Percentiles rank a stretch among this genome's conserved stretches.
Evolutionary conservation across 1,139 yeast genomes (phyloP).

Genomic region (Lodderomyces orthopsilosis): DNA sequence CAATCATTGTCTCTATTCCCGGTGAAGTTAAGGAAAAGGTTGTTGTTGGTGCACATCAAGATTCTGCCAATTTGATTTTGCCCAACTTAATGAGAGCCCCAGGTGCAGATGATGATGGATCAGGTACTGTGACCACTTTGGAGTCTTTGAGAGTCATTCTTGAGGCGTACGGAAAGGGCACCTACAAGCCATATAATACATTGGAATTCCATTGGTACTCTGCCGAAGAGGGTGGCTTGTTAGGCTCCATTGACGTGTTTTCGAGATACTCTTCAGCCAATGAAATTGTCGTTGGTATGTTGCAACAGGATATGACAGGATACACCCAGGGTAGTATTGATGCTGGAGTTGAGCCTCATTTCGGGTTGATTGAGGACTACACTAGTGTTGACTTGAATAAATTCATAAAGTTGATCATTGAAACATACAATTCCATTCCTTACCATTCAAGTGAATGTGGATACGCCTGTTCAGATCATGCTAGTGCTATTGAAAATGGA

Average conservation of each 20-base stretch:
- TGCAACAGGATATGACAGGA: conserved; percentile 97
- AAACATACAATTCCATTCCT: conserved; percentile 62
- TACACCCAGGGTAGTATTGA: conserved; percentile 57
- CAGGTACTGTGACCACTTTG: conserved; percentile 77
- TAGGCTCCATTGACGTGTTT: conserved; percentile 84
- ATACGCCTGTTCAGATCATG: conserved; percentile 92
- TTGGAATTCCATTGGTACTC: conserved; percentile 92
- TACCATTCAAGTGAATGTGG: conserved; percentile 80
- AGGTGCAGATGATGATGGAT: conserved; percentile 95
- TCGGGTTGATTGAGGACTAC: conserved; percentile 79
- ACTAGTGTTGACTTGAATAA: conserved; percentile 58
- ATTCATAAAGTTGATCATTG: conserved; percentile 61
- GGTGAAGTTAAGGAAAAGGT: conserved; percentile 44
- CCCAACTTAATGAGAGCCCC: conserved; percentile 78
- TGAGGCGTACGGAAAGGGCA: conserved; percentile 28
- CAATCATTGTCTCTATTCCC: conserved; percentile 41
- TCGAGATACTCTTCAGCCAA: conserved; percentile 46
- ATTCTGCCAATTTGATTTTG: conserved; percentile 70
- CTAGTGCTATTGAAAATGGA: conserved; percentile 79
- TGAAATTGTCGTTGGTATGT: conserved; percentile 69
- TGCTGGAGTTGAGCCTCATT: conserved; percentile 61
- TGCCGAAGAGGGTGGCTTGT: conserved; percentile 91
- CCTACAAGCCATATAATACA: conserved; percentile 63
- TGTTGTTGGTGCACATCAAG: conserved; percentile 88
- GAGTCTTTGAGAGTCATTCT: conserved; percentile 70